Base-by-base conservation (phyloP, 495 filamentous ascomycete species). In the Xylaria nigripes region DNA sequence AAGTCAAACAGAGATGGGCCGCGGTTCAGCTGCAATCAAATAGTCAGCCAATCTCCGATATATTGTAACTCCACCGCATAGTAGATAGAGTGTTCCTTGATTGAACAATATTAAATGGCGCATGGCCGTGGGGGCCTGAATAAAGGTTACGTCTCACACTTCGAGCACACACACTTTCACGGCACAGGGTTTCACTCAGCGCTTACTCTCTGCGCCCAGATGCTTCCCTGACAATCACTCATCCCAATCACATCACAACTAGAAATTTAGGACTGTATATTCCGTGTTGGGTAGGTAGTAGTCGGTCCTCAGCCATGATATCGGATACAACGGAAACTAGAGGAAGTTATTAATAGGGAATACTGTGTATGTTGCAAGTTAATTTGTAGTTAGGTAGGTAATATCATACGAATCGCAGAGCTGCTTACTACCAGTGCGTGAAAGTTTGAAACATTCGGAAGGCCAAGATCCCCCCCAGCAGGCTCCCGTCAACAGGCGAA, bases 171-270 rank as follows among this genome's bases (percentile, higher is more conserved):
- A 54, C 51, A 32, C 46, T 48, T 34, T 16, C 36, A 44, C 29
- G 18, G 53, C 46, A 19, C 19, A 38, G 53, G 53, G 53, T 55
- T 34, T 29, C 53, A 55, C 38, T 38, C 38, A 45, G 53, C 53
- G 53, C 53, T 55, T 55, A 29, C 32, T n/a, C 41, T 55, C 32
- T 55, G 53, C 44, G 53, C 44, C 53, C 15, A 19, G 40, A 55
- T 27, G 45, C 15, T 27, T 41, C 15, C 36, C 36, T 40, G 41
- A 38, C 45, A 23, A 13, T 45, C 46, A 32, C n/a, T 44, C 53
- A 50, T 34, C 40, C 25, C 36, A 32, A 50, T 43, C 53, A 49
- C 51, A 48, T 47, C 36, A n/a, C n/a, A n/a, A n/a, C n/a, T n/a
- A n/a, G 36, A n/a, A 13, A 4, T 30, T 4, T 10, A 36, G 13